Conservation (phyloP, 1,284 basidiomycete genomes). For the Sporisorium iseilematis-ciliati region DNA sequence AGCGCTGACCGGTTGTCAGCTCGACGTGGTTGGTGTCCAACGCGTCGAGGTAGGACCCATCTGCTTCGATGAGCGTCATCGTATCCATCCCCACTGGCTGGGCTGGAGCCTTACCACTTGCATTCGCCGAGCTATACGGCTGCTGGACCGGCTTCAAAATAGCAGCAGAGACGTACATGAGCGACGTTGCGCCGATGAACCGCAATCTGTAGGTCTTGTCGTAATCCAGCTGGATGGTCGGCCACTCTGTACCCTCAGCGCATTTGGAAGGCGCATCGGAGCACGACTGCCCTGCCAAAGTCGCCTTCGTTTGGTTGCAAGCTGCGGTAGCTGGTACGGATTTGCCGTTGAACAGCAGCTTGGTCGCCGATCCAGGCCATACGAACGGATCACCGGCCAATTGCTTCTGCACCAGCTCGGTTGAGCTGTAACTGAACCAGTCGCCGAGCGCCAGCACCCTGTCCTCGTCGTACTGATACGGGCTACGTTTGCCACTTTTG, state of each 20-base stretch:
- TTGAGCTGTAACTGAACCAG: slow-evolving; percentile 34
- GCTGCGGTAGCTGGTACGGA: background rate
- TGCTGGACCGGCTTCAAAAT: slow-evolving; percentile 29
- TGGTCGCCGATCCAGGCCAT: slow-evolving; percentile 55
- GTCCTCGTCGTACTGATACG: slow-evolving; percentile 47
- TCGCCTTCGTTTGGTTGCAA: slow-evolving; percentile 43
- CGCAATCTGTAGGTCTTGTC: slow-evolving; percentile 49
- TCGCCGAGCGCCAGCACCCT: slow-evolving; percentile 49
- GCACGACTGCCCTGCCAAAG: slow-evolving; percentile 6
- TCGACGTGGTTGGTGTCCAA: slow-evolving; percentile 40
- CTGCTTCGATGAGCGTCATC: slow-evolving; percentile 57
- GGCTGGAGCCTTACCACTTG: background rate
- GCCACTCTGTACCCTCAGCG: background rate
- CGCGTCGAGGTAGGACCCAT: slow-evolving; percentile 51
- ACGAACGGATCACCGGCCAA: slow-evolving; percentile 49
- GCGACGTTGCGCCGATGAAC: slow-evolving; percentile 35
- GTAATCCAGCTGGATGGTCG: slow-evolving; percentile 48
- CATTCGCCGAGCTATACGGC: slow-evolving; percentile 5
- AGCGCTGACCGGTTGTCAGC: slow-evolving; percentile 56
- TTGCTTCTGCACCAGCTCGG: slow-evolving; percentile 21
- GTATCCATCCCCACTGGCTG: slow-evolving; percentile 12
- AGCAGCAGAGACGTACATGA: slow-evolving; percentile 37
- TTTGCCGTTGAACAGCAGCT: slow-evolving; percentile 56
- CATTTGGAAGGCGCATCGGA: slow-evolving; percentile 7
- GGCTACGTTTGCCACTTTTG: slow-evolving; percentile 7